phyloP scores from a whole-genome alignment of 1,284 basidiomycete species.

The Heliocybe sulcata region DNA sequence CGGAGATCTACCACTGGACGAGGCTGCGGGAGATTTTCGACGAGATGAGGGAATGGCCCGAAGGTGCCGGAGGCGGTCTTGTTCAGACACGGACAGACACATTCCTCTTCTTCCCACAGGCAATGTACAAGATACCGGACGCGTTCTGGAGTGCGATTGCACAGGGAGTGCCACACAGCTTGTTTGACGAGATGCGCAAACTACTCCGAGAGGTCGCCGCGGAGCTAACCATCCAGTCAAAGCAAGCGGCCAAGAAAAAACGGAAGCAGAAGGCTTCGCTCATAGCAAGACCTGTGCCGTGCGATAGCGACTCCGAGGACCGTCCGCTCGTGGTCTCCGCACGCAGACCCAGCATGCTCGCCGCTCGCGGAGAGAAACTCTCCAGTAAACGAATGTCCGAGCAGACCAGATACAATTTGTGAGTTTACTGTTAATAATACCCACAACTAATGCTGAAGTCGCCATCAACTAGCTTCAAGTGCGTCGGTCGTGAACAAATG shows the following conservation, averaged over 20 bases:
- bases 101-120: background rate
- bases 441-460: background rate
- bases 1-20: background rate
- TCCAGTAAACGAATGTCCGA: background rate
- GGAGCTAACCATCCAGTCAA: background rate
- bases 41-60: background rate
- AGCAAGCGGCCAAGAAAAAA: background rate
- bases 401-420: background rate
- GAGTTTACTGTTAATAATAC: background rate
- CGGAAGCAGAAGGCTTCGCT: background rate
- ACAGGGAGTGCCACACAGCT: background rate
- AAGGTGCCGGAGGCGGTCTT: background rate
- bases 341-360: background rate
- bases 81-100: background rate
- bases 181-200: background rate
- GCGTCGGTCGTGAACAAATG: background rate
- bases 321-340: background rate
- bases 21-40: background rate
- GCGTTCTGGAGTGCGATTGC: background rate
- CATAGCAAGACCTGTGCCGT: background rate
- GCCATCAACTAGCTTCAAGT: background rate
- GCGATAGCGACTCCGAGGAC: background rate
- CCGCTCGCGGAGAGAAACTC: background rate
- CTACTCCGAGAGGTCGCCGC: background rate
- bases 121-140: background rate